Evolutionary conservation across 23 red algal genomes (phyloP).

Genomic region (Gracilariopsis chorda): DNA sequence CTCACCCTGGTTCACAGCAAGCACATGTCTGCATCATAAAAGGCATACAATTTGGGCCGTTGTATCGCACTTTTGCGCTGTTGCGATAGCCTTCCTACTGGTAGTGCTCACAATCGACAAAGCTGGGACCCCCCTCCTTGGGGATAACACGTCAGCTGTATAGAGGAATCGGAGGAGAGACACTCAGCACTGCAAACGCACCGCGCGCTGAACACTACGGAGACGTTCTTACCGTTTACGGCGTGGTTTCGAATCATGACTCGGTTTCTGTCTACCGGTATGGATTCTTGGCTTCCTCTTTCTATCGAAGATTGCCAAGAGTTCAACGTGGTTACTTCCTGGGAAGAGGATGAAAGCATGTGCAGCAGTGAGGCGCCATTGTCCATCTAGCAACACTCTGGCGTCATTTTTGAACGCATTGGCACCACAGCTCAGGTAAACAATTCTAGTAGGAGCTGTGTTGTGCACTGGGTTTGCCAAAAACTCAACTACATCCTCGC

Average conservation of each 20-base stretch:
- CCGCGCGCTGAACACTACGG: too few species aligned
- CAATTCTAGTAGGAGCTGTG: constrained; percentile 28
- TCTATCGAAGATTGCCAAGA: constrained; percentile 39
- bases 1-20: background rate
- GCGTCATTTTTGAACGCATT: constrained; percentile 63
- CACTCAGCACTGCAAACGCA: too few species aligned
- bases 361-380: constrained; percentile 15
- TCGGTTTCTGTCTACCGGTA: background rate
- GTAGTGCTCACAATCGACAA: too few species aligned
- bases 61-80: too few species aligned
- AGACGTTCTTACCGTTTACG: too few species aligned
- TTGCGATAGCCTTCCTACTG: too few species aligned
- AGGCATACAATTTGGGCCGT: too few species aligned
- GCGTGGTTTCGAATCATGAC: background rate
- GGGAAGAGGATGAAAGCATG: constrained; percentile 57
- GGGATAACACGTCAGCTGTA: too few species aligned
- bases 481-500: constrained; percentile 37
- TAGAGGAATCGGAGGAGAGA: too few species aligned
- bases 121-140: too few species aligned
- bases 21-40: too few species aligned
- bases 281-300: background rate
- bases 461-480: background rate
- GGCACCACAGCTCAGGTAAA: constrained; percentile 83
- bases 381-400: constrained; percentile 9
- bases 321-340: constrained; percentile 52